A percentile compares a stretch with the other conserved stretches of the same genome.
Conservation (phyloP, 2,329 filamentous ascomycete species). For the Coniochaeta prunicola region DNA sequence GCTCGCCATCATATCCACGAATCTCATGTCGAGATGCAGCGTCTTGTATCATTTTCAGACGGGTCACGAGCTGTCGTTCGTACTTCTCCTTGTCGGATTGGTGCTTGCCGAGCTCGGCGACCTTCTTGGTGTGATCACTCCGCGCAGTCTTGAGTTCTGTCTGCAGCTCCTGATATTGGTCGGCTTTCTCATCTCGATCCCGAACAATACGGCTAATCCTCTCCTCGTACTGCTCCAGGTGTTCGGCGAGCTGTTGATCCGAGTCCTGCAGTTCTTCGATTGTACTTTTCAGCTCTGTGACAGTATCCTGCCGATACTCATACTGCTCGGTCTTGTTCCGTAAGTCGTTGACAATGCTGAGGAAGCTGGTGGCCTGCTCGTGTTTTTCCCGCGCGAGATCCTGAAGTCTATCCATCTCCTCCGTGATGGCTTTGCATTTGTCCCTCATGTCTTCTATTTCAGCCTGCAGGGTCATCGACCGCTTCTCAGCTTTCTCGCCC, state of each 20-base stretch:
- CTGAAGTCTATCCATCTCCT: slow-evolving; percentile 51
- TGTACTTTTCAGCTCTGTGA: slow-evolving; percentile 62
- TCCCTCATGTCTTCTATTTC: slow-evolving; percentile 57
- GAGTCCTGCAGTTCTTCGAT: slow-evolving; percentile 73
- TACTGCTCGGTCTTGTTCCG: slow-evolving; percentile 71
- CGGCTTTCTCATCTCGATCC: slow-evolving; percentile 55
- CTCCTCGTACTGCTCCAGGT: slow-evolving; percentile 71
- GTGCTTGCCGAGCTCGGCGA: slow-evolving; percentile 65
- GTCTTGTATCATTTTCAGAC: slow-evolving; percentile 69
- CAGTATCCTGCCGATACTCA: slow-evolving; percentile 60
- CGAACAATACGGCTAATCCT: slow-evolving; percentile 58
- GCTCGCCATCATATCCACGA: slow-evolving; percentile 73
- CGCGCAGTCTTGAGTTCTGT: slow-evolving; percentile 36
- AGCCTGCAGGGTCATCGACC: slow-evolving; percentile 54
- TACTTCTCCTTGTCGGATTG: slow-evolving; percentile 84
- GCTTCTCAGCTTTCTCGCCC: slow-evolving; percentile 64
- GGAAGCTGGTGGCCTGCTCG: slow-evolving; percentile 65
- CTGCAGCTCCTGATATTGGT: slow-evolving; percentile 60
- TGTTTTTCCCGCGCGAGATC: slow-evolving; percentile 54
- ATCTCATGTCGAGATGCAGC: slow-evolving; percentile 72
- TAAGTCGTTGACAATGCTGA: slow-evolving; percentile 67
- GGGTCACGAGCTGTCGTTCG: slow-evolving; percentile 67
- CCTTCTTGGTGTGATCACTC: slow-evolving; percentile 40
- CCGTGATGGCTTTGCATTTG: slow-evolving; percentile 49
- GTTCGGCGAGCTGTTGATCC: slow-evolving; percentile 66